A percentile compares a stretch with the other conserved stretches of the same genome.
Evolutionary conservation across 345 rosid genomes (phyloP).

Genomic region (Laguncularia racemosa): DNA sequence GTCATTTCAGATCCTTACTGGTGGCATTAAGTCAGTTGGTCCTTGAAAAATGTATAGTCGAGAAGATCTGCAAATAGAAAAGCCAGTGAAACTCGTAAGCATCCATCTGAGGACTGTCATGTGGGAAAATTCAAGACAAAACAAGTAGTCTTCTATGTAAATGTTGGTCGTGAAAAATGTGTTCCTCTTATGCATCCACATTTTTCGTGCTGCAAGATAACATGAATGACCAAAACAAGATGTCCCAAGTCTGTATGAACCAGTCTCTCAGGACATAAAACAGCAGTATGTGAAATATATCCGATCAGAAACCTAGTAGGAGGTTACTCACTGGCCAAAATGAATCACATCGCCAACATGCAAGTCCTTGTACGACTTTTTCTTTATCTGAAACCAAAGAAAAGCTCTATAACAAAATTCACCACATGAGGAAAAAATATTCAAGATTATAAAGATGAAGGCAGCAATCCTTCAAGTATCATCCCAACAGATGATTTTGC

Average conservation of each 20-base stretch:
- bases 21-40: slow-evolving; percentile 83
- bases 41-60: slow-evolving; percentile 92
- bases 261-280: no score
- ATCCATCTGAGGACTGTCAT: neutral
- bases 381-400: slow-evolving; percentile 39
- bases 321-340: slow-evolving; percentile 77
- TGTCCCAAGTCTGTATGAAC: no score
- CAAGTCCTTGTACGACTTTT: slow-evolving; percentile 55
- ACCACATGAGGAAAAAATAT: neutral
- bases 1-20: slow-evolving; percentile 31
- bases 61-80: slow-evolving; percentile 41
- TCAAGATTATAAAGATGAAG: no score
- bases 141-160: neutral
- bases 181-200: no score
- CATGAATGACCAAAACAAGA: no score
- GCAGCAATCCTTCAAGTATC: no score
- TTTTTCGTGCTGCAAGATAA: no score
- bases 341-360: slow-evolving; percentile 89
- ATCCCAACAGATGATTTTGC: no score
- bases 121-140: no score
- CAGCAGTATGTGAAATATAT: neutral
- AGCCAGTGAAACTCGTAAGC: neutral
- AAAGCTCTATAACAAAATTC: neutral
- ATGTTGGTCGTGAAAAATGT: no score
- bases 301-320: slow-evolving; percentile 6